These are phyloP conservation scores for Urtica urens DNA, from an alignment of 306 rosid species.

Conservation along the genomic window DNA sequence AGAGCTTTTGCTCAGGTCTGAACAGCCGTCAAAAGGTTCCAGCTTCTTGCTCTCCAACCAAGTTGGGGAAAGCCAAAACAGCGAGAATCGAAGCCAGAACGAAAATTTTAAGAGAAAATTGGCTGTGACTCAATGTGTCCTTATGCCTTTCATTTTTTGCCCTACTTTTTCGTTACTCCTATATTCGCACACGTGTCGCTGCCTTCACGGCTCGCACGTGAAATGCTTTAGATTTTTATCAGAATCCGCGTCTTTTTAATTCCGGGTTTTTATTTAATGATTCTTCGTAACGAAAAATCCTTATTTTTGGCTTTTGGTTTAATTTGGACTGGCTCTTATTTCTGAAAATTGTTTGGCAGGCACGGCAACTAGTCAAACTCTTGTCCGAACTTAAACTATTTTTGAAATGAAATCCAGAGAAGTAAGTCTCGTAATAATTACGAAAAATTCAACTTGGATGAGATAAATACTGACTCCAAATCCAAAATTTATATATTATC, in stretches of 20 bases:
- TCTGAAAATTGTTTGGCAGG: too few relatives aligned
- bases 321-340: neutral
- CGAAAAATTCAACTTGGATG: too few relatives aligned
- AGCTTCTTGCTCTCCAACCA: slow-evolving; percentile 32
- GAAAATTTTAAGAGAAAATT: neutral
- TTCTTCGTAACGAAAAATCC: neutral
- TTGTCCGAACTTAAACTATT: too few relatives aligned
- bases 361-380: too few relatives aligned
- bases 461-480: too few relatives aligned
- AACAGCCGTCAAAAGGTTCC: slow-evolving; percentile 22
- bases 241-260: neutral
- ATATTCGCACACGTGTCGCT: slow-evolving; percentile 6
- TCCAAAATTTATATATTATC: too few relatives aligned
- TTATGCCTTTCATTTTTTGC: neutral
- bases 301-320: neutral
- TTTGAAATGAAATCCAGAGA: too few relatives aligned
- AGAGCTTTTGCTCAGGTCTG: slow-evolving; percentile 27
- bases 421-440: too few relatives aligned
- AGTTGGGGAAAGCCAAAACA: slow-evolving; percentile 18
- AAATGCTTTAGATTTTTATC: neutral
- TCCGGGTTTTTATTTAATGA: neutral
- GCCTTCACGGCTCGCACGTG: slow-evolving; percentile 8
- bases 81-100: neutral
- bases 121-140: slow-evolving; percentile 8
- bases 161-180: neutral